These are phyloP conservation scores for Microbotryum scabiosae DNA, from an alignment of 1,284 basidiomycete genomes.

Conservation along the genomic window DNA sequence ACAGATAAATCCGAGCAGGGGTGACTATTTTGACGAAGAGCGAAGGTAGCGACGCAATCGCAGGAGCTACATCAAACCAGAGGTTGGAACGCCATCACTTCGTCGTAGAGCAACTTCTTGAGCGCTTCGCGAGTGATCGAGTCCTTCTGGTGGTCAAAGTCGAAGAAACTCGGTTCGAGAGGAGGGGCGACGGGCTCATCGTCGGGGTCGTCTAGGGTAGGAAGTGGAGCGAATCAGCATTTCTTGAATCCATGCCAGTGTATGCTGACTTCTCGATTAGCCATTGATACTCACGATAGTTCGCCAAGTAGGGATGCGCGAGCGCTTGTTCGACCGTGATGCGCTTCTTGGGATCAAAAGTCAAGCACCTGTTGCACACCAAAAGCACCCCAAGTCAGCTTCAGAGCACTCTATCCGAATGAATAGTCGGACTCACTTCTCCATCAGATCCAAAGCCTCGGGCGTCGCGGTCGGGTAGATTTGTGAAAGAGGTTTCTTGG, in stretches of 20 bases:
- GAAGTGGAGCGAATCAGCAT: slow-evolving; percentile 33
- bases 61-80: neutral
- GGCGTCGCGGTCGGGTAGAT: slow-evolving; percentile 81
- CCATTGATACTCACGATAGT: slow-evolving; percentile 47
- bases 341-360: slow-evolving; percentile 80
- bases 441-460: slow-evolving; percentile 79
- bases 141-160: slow-evolving; percentile 89
- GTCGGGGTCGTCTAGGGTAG: slow-evolving; percentile 64
- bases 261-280: too few relatives aligned
- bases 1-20: neutral
- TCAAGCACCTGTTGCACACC: slow-evolving; percentile 8
- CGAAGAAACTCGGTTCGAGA: slow-evolving; percentile 82
- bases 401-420: slow-evolving; percentile 37
- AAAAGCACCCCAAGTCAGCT: too few relatives aligned
- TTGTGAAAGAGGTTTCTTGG: slow-evolving; percentile 63
- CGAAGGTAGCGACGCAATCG: neutral
- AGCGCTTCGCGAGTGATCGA: slow-evolving; percentile 78
- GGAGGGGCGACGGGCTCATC: slow-evolving; percentile 88
- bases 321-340: slow-evolving; percentile 86
- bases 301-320: slow-evolving; percentile 80
- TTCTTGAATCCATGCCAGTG: too few relatives aligned
- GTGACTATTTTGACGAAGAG: neutral
- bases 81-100: slow-evolving; percentile 18
- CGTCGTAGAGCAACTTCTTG: slow-evolving; percentile 43
- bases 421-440: neutral